Evolutionary conservation across 352 stramenopile genomes (phyloP), one percentile per base, ranked within the genome.

Genomic region (Phytopythium mirpurense): DNA sequence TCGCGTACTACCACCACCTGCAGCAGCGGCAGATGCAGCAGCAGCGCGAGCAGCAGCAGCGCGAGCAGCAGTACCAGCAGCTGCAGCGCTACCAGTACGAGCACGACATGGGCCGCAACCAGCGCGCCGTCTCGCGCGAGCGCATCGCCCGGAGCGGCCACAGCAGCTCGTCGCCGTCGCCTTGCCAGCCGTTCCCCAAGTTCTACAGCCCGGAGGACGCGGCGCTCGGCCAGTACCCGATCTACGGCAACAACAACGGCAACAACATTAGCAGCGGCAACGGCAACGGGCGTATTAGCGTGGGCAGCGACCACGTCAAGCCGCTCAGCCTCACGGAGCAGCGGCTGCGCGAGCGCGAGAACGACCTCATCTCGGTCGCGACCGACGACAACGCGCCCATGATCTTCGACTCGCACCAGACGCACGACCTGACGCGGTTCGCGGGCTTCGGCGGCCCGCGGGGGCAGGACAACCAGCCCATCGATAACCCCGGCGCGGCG

Each of bases 281-380:
- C 32, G 32, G 32, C 32, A 15, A 15, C 7, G 55, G 59, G 19
- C 57, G 55, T 16, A 49, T 61, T 21, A 56, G 36, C 31, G 44
- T 16, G 36, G 48, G 37, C 15, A 73, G 58, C 29, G 63, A 74
- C 45, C 68, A 75, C n/a, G 64, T 71, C 51, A 85, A 83, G 57
- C 78, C 79, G 5, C 46, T 88, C 40, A 56, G 56, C 23, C 54
- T 87, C 31, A 78, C 65, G 10, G 79, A 87, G 24, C 74, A 88
- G 55, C 79, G 76, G 9, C 72, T 84, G n/a, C 76, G 68, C 46
- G 68, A 83, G 42, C 67, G 69, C 16, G 70, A 86, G 68, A 78
- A 83, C 44, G 79, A 88, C 50, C 47, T 79, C 11, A 75, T 79
- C 40, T 88, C 79, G 29, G 69, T 73, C 57, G 70, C 60, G 9